Conservation (phyloP, 2,329 filamentous ascomycete species). For the Fusarium longipes region DNA sequence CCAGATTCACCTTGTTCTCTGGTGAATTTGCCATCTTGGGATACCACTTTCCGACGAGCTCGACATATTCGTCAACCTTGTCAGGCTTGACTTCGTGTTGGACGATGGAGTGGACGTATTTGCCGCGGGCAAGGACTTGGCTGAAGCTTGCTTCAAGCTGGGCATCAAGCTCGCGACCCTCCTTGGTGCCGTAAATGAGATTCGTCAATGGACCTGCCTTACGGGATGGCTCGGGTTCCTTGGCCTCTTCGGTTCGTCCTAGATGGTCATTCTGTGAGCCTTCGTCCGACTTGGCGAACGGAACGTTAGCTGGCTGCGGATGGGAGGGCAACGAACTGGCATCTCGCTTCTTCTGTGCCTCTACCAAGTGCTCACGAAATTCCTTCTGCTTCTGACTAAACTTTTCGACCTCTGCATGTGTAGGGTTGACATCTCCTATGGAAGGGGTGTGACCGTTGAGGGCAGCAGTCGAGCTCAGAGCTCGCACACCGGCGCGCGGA, state of each 20-base stretch:
- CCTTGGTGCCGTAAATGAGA: conserved; percentile 96
- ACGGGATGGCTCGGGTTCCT: conserved; percentile 68
- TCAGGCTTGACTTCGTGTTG: conserved; percentile 96
- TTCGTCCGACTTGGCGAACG: conserved; percentile 56
- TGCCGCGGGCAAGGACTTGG: conserved; percentile 92
- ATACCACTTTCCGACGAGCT: conserved; percentile 91
- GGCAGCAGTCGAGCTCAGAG: conserved; percentile 67
- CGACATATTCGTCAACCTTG: conserved; percentile 93
- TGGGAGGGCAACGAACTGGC: conserved; percentile 75
- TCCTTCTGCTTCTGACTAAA: conserved; percentile 88
- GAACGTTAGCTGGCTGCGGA: conserved; percentile 56
- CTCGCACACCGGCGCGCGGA: conserved; percentile 62
- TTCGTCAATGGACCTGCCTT: conserved; percentile 81
- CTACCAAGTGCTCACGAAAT: conserved; percentile 84
- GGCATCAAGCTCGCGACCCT: conserved; percentile 91
- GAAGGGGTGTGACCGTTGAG: conserved; percentile 70
- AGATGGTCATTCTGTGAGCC: conserved; percentile 52
- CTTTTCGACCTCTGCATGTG: conserved; percentile 72
- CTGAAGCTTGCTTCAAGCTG: conserved; percentile 97
- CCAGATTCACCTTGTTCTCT: conserved; percentile 94
- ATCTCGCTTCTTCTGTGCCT: conserved; percentile 83
- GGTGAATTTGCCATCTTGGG: conserved; percentile 85
- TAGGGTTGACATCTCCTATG: conserved; percentile 81
- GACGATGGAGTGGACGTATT: conserved; percentile 98
- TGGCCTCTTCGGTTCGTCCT: conserved; percentile 64